These are phyloP conservation scores for Phytopythium delawarense DNA, from an alignment of 352 stramenopile genomes.

Conservation along the genomic window DNA sequence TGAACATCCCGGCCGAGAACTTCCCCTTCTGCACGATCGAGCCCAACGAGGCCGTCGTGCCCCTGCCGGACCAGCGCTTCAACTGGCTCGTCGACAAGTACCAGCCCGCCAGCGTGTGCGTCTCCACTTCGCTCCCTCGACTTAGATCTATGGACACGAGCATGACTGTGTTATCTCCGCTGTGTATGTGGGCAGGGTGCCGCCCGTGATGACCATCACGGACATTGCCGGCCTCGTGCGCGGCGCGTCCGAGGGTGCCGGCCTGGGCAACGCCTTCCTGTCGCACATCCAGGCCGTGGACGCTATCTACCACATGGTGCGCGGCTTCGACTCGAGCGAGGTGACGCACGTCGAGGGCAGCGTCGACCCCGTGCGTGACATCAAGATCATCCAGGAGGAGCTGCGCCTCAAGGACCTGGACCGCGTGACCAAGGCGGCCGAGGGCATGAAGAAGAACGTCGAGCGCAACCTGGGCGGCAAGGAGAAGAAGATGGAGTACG, in stretches of 20 bases:
- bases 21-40: conserved; percentile 99
- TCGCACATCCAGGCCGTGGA: conserved; percentile 99
- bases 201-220: conserved; percentile 97
- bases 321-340: conserved; percentile 97
- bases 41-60: conserved; percentile 96
- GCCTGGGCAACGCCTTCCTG: conserved; percentile 99
- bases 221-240: conserved; percentile 99
- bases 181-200: conserved; percentile 48
- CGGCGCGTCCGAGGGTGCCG: conserved; percentile 95
- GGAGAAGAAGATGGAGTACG: conserved; percentile 95
- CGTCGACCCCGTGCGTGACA: conserved; percentile 98
- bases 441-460: conserved; percentile 84
- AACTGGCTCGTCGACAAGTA: conserved; percentile 97
- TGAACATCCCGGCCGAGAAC: conserved; percentile 91
- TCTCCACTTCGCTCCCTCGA: not conserved
- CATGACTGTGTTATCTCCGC: not conserved
- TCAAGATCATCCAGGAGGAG: conserved; percentile 99
- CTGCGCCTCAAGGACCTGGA: conserved; percentile 97
- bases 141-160: not conserved
- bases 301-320: conserved; percentile 97
- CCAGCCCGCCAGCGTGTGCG: conserved; percentile 90
- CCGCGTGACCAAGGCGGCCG: conserved; percentile 71
- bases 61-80: conserved; percentile 98
- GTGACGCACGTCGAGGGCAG: conserved; percentile 99
- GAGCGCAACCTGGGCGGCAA: conserved; percentile 88